Percentiles rank a stretch among this genome's conserved stretches.
These are phyloP conservation scores for Flammula alnicola DNA, from an alignment of 1,284 basidiomycete species.

Conservation along the genomic window DNA sequence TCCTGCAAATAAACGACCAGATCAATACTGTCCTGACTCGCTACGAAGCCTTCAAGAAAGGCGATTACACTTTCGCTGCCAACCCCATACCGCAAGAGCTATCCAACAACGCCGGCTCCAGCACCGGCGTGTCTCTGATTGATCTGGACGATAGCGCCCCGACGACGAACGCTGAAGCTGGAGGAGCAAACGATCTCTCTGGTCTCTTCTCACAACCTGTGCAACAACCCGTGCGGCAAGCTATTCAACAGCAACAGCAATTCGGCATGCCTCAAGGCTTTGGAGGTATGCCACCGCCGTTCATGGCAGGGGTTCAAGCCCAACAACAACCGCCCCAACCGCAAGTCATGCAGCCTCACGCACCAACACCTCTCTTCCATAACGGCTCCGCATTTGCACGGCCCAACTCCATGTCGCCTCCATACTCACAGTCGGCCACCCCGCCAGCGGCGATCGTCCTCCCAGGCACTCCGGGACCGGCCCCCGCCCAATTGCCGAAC, in stretches of 20 bases:
- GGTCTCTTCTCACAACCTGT: slow-evolving; percentile 50
- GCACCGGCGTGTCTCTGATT: slow-evolving; percentile 59
- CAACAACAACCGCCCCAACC: slow-evolving; percentile 16
- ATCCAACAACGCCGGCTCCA: slow-evolving; percentile 10
- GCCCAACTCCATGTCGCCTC: slow-evolving; percentile 26
- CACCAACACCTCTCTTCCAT: slow-evolving; percentile 26
- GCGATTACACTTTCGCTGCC: slow-evolving; percentile 75
- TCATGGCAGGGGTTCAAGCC: too few species aligned
- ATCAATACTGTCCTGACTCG: slow-evolving; percentile 92
- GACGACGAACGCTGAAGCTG: slow-evolving; percentile 20
- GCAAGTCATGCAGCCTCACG: slow-evolving; percentile 23
- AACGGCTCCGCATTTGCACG: slow-evolving; percentile 25
- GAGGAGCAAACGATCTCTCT: slow-evolving; percentile 58
- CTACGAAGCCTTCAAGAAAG: slow-evolving; percentile 91
- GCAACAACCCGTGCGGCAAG: slow-evolving; percentile 14
- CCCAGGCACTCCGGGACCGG: slow-evolving; percentile 45
- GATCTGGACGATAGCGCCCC: slow-evolving; percentile 66
- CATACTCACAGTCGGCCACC: slow-evolving; percentile 31
- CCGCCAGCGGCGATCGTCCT: slow-evolving; percentile 57
- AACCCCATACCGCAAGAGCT: slow-evolving; percentile 66
- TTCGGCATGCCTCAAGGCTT: slow-evolving; percentile 1
- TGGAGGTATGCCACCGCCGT: not conserved
- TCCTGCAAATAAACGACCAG: slow-evolving; percentile 96
- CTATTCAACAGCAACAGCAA: slow-evolving; percentile 4
- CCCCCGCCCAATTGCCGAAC: slow-evolving; percentile 27